Conservation (phyloP, 305 asterid species). For the Solanum chacoense region DNA sequence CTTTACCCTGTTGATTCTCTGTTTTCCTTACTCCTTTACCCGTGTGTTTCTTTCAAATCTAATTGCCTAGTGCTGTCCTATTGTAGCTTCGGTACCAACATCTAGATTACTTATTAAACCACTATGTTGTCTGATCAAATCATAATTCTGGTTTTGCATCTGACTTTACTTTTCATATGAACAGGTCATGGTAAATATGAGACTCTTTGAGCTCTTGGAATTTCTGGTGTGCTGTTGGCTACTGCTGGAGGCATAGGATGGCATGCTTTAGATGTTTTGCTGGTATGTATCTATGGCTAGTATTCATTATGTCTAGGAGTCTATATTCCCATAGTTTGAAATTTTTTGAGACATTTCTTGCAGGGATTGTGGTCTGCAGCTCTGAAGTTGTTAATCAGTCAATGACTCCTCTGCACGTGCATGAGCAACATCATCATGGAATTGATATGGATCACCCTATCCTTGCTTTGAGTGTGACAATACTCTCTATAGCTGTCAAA, state of each 20-base stretch:
- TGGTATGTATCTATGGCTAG: constrained; percentile 22
- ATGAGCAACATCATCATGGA: constrained; percentile 61
- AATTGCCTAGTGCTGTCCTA: background rate
- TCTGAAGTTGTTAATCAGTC: constrained; percentile 61
- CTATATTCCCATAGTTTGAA: background rate
- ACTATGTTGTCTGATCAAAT: background rate
- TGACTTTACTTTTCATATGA: constrained; percentile 16
- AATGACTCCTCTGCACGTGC: constrained; percentile 32
- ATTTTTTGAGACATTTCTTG: constrained; percentile 10
- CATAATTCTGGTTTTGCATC: constrained; percentile 5
- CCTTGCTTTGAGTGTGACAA: constrained; percentile 75
- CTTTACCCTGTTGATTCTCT: background rate
- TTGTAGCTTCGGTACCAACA: background rate
- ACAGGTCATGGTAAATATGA: constrained; percentile 96
- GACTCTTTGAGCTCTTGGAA: constrained; percentile 90
- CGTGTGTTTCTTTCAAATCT: background rate
- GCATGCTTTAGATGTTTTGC: constrained; percentile 75
- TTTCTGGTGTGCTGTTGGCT: constrained; percentile 71
- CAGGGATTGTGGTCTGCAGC: constrained; percentile 57
- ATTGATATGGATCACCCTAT: constrained; percentile 87
- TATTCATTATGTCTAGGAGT: background rate
- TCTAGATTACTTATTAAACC: background rate
- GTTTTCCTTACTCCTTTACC: background rate
- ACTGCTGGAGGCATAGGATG: constrained; percentile 95
- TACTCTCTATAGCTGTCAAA: constrained; percentile 73